These are phyloP conservation scores for Tolypocladium guangdongense DNA, from an alignment of 2,329 filamentous ascomycete genomes.

Conservation along the genomic window DNA sequence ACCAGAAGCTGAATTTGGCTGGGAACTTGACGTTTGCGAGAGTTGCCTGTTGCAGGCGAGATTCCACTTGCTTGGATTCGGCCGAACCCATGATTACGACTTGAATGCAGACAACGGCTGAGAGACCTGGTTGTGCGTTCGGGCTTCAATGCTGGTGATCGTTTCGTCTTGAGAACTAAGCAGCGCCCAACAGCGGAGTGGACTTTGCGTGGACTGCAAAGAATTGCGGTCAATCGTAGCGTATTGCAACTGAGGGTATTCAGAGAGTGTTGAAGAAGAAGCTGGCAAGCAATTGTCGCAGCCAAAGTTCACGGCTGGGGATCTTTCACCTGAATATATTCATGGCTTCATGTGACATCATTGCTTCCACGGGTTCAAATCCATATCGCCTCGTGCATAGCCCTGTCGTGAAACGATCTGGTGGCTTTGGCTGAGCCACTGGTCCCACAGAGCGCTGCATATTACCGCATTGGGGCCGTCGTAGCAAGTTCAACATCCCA, in stretches of 20 bases:
- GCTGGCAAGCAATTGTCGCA: too few relatives aligned
- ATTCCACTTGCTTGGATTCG: slow-evolving; percentile 6
- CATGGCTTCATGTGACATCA: not conserved
- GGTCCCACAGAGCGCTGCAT: not conserved
- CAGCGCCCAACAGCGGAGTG: not conserved
- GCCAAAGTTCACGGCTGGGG: too few relatives aligned
- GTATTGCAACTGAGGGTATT: not conserved
- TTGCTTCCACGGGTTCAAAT: not conserved
- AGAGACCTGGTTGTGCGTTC: not conserved
- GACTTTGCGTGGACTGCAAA: not conserved
- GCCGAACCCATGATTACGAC: slow-evolving; percentile 6
- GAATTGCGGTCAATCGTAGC: not conserved
- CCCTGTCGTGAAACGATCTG: not conserved
- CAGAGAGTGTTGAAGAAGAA: not conserved
- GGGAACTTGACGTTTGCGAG: slow-evolving; percentile 2
- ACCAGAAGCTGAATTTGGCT: slow-evolving; percentile 5
- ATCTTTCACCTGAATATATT: not conserved
- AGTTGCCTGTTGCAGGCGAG: not conserved
- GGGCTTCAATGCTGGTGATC: not conserved
- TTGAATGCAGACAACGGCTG: not conserved
- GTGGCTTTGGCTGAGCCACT: not conserved
- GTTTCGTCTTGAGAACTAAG: not conserved
- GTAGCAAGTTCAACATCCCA: not conserved
- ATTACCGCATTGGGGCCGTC: not conserved
- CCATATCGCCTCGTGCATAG: not conserved